Base-by-base conservation (phyloP, 352 stramenopile species). In the Phytophthora meadii region DNA sequence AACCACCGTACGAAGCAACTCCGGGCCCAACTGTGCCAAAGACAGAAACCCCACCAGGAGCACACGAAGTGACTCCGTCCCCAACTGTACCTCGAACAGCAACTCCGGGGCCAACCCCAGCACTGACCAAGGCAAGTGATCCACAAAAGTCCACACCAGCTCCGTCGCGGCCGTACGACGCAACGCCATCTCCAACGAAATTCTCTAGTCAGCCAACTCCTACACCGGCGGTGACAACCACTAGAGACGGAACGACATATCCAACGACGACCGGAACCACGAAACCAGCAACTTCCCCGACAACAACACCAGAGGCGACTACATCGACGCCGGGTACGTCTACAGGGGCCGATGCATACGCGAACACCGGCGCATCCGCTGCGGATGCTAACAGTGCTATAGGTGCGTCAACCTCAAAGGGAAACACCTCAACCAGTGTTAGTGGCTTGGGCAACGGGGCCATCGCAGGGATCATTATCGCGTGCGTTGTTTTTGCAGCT, bases 401-500 rank as follows among this genome's bases (percentile, higher is more conserved):
- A 19, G 37, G 27, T 50, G 52, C 28, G 12, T 50, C 51, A 9
- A 62, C 51, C 19, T 54, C 60, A 36, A 49, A 50, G 5, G 30
- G 51, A 5, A 62, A 9, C 42, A 39, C 51, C n/a, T 52, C 60
- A 14, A 22, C 9, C 8, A 49, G n/a, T 14, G 22, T 48, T 49
- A 22, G 17, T 28, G 40, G 1, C 24, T 60, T 67, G 49, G 24
- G 44, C 48, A 45, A 40, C 2, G 63, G 63, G 9, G 57, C 36
- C 36, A 67, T 71, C 8, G 50, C 63, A 47, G 63, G 63, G 36
- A 71, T 71, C 14, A 30, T 62, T 24, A 57, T 71, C 25, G 63
- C 48, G 5, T 67, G 57, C 36, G 32, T 61, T 5, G 44, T 49
- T 41, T 54, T 71, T 37, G 56, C 56, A 10, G 50, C 59, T n/a